Conservation (phyloP, 1,139 yeast genomes). For the Candida neerlandica region DNA sequence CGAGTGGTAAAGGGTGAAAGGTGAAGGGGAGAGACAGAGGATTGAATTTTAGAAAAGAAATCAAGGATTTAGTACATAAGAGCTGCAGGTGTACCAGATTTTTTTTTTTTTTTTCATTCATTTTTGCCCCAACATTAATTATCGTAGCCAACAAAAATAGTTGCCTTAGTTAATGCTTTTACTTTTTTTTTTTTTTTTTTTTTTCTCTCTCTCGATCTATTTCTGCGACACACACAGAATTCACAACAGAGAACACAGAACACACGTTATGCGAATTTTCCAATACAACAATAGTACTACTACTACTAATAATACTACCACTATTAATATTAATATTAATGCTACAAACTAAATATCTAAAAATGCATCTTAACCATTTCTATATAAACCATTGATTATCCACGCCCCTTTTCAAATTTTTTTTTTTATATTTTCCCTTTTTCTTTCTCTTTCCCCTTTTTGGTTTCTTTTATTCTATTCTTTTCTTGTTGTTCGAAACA, state of each 20-base stretch:
- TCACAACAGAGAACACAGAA: neutral
- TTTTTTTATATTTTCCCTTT: neutral
- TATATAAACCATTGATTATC: neutral
- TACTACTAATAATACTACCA: too few species aligned
- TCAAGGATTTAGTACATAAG: too few species aligned
- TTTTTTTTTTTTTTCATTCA: neutral
- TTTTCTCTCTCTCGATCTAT: neutral
- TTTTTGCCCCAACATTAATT: slow-evolving; percentile 3
- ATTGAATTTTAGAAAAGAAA: too few species aligned
- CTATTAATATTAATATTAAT: too few species aligned
- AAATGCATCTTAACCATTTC: neutral
- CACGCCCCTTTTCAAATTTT: neutral
- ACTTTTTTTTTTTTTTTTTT: too few species aligned
- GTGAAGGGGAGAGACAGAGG: too few species aligned
- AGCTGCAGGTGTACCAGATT: too few species aligned
- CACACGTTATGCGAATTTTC: neutral
- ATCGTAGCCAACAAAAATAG: slow-evolving; percentile 2
- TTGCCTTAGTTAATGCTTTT: neutral
- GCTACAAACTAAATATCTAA: neutral
- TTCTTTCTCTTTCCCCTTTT: neutral
- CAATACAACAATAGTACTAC: neutral
- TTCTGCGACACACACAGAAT: neutral
- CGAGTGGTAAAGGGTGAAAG: too few species aligned
- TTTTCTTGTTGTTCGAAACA: neutral
- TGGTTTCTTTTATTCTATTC: neutral